Evolutionary conservation across 192 early-diverging fungal species (phyloP).

Genomic region (Globomyces pollinis-pini): DNA sequence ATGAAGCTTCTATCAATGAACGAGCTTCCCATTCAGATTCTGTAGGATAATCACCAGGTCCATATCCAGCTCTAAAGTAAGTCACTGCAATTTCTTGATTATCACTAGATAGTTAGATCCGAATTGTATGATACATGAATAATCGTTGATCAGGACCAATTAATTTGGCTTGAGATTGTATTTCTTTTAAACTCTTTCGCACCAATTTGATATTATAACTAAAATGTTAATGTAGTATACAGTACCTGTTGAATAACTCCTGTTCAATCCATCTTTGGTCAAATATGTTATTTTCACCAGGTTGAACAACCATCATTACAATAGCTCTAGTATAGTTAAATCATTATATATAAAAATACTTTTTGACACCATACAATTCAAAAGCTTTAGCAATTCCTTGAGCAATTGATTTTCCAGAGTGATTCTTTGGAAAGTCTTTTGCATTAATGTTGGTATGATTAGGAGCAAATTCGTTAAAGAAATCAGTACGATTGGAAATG

Average conservation of each 20-base stretch:
- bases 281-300: constrained; percentile 84
- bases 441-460: constrained; percentile 20
- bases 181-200: constrained; percentile 60
- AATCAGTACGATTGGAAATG: constrained; percentile 14
- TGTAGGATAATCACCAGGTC: constrained; percentile 73
- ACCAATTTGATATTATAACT: constrained; percentile 57
- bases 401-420: constrained; percentile 61
- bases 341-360: too few relatives aligned
- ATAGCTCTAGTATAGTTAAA: constrained; percentile 42
- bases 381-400: constrained; percentile 63
- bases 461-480: constrained; percentile 19
- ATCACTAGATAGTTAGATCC: not conserved
- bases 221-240: not conserved
- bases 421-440: constrained; percentile 40
- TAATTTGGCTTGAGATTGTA: constrained; percentile 52
- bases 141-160: constrained; percentile 46
- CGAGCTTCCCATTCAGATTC: constrained; percentile 82
- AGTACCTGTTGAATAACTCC: constrained; percentile 51
- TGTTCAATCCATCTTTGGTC: constrained; percentile 90
- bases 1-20: constrained; percentile 72
- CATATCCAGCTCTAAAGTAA: constrained; percentile 89
- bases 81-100: constrained; percentile 73
- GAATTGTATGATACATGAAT: constrained; percentile 65
- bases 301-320: constrained; percentile 84
- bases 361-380: constrained; percentile 46